phyloP scores from a whole-genome alignment of 169 alveolate genomes.

The Perkinsus marinus region DNA sequence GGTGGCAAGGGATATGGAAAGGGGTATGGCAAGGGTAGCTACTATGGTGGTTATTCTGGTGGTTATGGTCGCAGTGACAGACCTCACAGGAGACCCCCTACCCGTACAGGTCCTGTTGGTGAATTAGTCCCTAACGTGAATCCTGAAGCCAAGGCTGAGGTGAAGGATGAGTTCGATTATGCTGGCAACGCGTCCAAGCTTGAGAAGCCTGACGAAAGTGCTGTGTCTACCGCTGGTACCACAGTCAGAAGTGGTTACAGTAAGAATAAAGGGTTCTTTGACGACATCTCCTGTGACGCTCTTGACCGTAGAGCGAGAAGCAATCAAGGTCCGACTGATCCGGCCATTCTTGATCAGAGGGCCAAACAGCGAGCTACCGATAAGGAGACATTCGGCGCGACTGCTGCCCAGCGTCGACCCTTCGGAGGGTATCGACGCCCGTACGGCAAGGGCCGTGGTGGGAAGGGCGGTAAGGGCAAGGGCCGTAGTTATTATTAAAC shows the following conservation, averaged over 20 bases:
- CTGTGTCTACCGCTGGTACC: background rate
- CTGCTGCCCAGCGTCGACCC: background rate
- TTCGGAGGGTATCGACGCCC: background rate
- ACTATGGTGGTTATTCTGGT: background rate
- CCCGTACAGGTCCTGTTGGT: conserved; percentile 7
- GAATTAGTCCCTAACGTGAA: conserved; percentile 14
- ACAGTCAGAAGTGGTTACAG: conserved; percentile 5
- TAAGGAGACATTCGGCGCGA: background rate
- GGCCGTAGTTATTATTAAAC: background rate
- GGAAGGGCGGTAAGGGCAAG: background rate
- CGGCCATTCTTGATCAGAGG: background rate
- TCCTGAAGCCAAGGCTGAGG: conserved; percentile 12
- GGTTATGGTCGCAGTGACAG: background rate
- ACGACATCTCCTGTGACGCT: conserved; percentile 21
- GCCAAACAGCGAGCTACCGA: background rate
- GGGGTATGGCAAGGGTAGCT: background rate
- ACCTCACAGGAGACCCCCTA: background rate
- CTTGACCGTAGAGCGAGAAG: conserved; percentile 4
- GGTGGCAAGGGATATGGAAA: background rate
- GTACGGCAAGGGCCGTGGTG: background rate
- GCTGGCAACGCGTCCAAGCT: background rate
- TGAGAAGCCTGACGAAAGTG: background rate
- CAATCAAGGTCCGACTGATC: background rate
- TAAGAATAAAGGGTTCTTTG: conserved; percentile 17
- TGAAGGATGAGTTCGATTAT: conserved; percentile 16